Evolutionary conservation across 495 filamentous ascomycete genomes (phyloP), one percentile per base, ranked within the genome.

Genomic region (Tuber melanosporum): DNA sequence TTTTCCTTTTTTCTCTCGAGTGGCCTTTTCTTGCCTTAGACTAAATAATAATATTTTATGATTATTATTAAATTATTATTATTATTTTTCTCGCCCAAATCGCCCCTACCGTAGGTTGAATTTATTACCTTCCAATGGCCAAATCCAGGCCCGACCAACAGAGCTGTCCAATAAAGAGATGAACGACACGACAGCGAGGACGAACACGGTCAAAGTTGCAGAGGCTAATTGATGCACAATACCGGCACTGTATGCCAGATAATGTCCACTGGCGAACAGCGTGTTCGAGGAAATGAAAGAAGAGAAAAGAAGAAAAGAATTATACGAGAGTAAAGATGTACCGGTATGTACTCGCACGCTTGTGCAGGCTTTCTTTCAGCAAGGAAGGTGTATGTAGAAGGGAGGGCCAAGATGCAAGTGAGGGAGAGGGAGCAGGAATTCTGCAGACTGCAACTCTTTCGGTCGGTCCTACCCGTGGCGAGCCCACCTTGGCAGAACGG

Each of bases 171-270:
- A 66, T 66, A 66, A 66, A n/a, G 57, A 17, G n/a, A 66, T 66
- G 57, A 32, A 66, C 57, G 57, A 66, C 57, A 66, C 57, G 57
- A 66, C 57, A 66, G 26, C 57, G 57, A 66, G 57, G 57, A 66
- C 15, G 57, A 66, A 66, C 57, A 66, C 49, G 49, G 57, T 66
- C 57, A 66, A 32, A 66, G 57, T 4, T 32, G 57, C 57, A 66
- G 57, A 66, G 57, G 57, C 57, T 66, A 66, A 66, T 66, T 32
- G 57, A 66, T 32, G 57, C 57, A 66, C 57, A n/a, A 66, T 66
- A 66, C n/a, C 57, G 57, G 57, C 14, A 57, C 52, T 26, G 52
- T 57, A 26, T 57, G 52, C 52, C 52, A 66, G 57, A 32, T 32
- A 66, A 66, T 32, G 26, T 15, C 10, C 10, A 66, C 57, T 32